Conservation (phyloP, 768 basidiomycete species). For the Lanmaoa pseudosensibilis region DNA sequence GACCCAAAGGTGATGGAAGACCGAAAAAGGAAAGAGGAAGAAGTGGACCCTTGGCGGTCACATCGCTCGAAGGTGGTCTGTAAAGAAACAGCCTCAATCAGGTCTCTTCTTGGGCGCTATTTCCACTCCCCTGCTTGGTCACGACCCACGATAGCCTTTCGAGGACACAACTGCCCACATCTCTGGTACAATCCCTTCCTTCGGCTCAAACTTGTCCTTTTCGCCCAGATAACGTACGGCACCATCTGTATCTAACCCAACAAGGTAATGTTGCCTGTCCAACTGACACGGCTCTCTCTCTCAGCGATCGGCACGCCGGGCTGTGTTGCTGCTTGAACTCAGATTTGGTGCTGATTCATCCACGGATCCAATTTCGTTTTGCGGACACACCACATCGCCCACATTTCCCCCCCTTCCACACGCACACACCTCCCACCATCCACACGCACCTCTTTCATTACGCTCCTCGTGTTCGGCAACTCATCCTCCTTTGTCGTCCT, state of each 20-base stretch:
- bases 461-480: constrained; percentile 23
- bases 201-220: constrained; percentile 18
- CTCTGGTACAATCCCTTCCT: constrained; percentile 13
- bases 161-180: constrained; percentile 30
- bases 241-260: constrained; percentile 33
- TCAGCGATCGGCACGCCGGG: constrained; percentile 33
- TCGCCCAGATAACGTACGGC: constrained; percentile 32
- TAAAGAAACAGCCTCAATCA: constrained; percentile 19
- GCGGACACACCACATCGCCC: constrained; percentile 3
- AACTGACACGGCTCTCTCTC: constrained; percentile 31
- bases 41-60: constrained; percentile 31
- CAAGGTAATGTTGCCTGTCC: constrained; percentile 31
- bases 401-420: neutral
- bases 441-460: constrained; percentile 11
- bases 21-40: constrained; percentile 19
- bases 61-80: constrained; percentile 31
- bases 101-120: constrained; percentile 29
- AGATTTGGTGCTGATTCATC: constrained; percentile 27
- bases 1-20: constrained; percentile 24
- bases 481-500: constrained; percentile 4
- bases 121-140: constrained; percentile 14
- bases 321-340: constrained; percentile 24
- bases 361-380: constrained; percentile 13
- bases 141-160: constrained; percentile 35
- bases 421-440: neutral